Percentiles rank a stretch among this genome's conserved stretches.
Conservation (phyloP, 441 rosid genomes). For the Pelargonium australe region DNA sequence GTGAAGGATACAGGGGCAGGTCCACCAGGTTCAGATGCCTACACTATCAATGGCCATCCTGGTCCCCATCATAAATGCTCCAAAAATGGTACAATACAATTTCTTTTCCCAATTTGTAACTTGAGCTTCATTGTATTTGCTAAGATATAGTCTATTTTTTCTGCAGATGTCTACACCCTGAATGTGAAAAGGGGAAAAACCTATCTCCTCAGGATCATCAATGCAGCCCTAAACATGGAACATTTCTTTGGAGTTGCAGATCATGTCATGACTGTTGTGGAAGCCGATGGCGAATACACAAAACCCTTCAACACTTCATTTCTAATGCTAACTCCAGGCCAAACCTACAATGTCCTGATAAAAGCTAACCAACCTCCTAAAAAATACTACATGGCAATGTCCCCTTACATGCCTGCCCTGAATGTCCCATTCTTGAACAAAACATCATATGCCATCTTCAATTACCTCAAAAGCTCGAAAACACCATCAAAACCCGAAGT, state of each 20-base stretch:
- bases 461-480: neutral
- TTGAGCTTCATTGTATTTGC: neutral
- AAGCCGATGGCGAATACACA: slow-evolving; percentile 16
- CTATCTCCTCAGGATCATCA: slow-evolving; percentile 18
- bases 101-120: neutral
- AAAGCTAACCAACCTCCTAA: slow-evolving; percentile 14
- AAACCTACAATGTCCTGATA: slow-evolving; percentile 17
- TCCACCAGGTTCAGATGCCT: slow-evolving; percentile 23
- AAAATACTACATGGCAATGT: slow-evolving; percentile 20
- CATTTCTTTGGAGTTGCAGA: slow-evolving; percentile 18
- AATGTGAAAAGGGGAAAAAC: slow-evolving; percentile 18
- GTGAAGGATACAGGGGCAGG: slow-evolving; percentile 19
- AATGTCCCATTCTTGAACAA: slow-evolving; percentile 16
- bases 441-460: slow-evolving; percentile 16
- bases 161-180: slow-evolving; percentile 13
- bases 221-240: slow-evolving; percentile 21
- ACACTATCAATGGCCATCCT: slow-evolving; percentile 18
- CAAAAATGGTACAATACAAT: neutral
- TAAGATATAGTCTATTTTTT: neutral
- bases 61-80: slow-evolving; percentile 19
- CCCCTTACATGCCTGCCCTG: slow-evolving; percentile 14
- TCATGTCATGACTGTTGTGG: slow-evolving; percentile 15
- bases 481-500: neutral
- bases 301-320: slow-evolving; percentile 19
- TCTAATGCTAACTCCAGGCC: slow-evolving; percentile 13